Evolutionary conservation across 2,329 filamentous ascomycete genomes (phyloP).

Genomic region (Leptoxyphium fumago): DNA sequence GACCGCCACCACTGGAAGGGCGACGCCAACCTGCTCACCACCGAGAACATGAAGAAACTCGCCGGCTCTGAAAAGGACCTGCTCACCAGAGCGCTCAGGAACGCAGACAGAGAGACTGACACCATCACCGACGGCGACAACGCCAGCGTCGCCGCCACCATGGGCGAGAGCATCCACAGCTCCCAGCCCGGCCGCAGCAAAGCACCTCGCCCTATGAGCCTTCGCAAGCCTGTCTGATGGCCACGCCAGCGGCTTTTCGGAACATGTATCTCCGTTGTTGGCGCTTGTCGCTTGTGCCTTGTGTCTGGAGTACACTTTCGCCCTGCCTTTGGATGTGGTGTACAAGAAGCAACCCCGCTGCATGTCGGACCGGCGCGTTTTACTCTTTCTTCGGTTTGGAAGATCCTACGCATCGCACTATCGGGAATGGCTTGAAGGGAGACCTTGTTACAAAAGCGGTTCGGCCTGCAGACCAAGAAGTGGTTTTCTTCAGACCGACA

Average conservation of each 20-base stretch:
- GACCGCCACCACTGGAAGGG: slow-evolving; percentile 5
- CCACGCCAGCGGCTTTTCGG: neutral
- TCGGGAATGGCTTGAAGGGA: too few relatives aligned
- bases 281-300: neutral
- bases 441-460: too few relatives aligned
- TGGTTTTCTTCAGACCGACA: too few relatives aligned
- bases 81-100: slow-evolving; percentile 3
- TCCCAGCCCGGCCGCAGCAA: neutral
- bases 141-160: neutral
- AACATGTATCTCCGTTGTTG: neutral
- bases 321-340: too few relatives aligned
- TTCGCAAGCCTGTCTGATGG: neutral
- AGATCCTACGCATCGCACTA: too few relatives aligned
- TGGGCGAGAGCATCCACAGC: neutral
- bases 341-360: too few relatives aligned
- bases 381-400: too few relatives aligned
- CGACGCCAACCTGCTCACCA: slow-evolving; percentile 8
- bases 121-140: neutral
- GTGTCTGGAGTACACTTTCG: neutral
- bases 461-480: too few relatives aligned
- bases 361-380: too few relatives aligned
- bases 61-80: slow-evolving; percentile 4
- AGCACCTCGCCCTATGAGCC: neutral
- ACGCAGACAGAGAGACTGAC: neutral
- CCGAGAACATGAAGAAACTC: slow-evolving; percentile 20